phyloP scores from a whole-genome alignment of 805 yeast genomes.

The Isabelozyma rhagii region DNA sequence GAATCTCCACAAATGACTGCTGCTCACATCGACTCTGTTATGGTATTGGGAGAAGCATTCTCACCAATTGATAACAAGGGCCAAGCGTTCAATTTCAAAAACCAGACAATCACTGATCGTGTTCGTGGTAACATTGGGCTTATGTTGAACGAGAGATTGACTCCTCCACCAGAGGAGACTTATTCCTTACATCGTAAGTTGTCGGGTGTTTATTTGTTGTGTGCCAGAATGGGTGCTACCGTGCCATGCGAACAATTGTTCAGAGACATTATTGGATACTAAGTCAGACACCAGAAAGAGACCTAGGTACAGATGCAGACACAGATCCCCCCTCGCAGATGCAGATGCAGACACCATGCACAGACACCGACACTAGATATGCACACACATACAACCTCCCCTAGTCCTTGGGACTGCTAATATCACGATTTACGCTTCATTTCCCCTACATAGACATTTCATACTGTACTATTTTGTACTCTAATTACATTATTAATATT shows the following conservation, averaged over 20 bases:
- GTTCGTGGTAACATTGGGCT: constrained; percentile 83
- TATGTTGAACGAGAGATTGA: constrained; percentile 86
- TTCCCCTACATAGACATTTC: background rate
- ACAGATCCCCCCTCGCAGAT: too few relatives aligned
- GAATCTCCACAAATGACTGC: constrained; percentile 85
- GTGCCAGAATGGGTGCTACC: constrained; percentile 78
- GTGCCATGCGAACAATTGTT: constrained; percentile 82
- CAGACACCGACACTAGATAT: background rate
- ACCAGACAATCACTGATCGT: constrained; percentile 91
- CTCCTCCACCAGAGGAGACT: constrained; percentile 98
- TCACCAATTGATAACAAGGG: constrained; percentile 49
- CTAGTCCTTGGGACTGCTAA: background rate
- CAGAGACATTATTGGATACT: constrained; percentile 64
- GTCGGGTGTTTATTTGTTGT: constrained; percentile 88
- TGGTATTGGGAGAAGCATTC: constrained; percentile 93
- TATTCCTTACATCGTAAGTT: constrained; percentile 94
- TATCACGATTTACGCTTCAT: background rate
- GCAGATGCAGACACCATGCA: background rate
- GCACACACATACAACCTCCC: background rate
- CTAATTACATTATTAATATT: too few relatives aligned
- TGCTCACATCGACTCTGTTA: constrained; percentile 88
- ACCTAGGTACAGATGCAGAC: too few relatives aligned
- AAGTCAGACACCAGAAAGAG: background rate
- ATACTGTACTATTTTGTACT: too few relatives aligned
- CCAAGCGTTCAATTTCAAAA: constrained; percentile 61